Evolutionary conservation across 2,329 filamentous ascomycete genomes (phyloP).

Genomic region (Fusarium fujikuroi): DNA sequence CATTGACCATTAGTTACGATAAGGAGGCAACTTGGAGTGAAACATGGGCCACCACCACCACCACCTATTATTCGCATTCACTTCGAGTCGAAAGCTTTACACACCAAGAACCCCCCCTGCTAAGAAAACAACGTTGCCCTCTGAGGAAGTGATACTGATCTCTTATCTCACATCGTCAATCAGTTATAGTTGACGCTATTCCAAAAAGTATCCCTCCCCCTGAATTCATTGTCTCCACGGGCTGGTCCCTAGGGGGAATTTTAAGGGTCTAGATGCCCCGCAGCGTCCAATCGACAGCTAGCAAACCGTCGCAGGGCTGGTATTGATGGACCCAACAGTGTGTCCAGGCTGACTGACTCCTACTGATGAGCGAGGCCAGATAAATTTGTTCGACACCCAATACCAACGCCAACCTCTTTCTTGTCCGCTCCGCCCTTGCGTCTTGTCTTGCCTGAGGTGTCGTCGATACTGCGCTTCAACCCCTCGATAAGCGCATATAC

Average conservation of each 20-base stretch:
- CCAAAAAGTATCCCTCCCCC: constrained; percentile 3
- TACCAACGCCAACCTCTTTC: constrained; percentile 18
- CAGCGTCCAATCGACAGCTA: constrained; percentile 41
- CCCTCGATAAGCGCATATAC: constrained; percentile 11
- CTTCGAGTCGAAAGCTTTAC: neutral
- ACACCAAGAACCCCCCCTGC: neutral
- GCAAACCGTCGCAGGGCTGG: constrained; percentile 39
- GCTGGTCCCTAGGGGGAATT: constrained; percentile 10
- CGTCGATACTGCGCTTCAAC: constrained; percentile 7
- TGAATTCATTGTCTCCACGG: constrained; percentile 19
- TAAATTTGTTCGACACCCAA: constrained; percentile 36
- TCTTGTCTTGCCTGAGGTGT: neutral
- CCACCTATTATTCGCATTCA: neutral
- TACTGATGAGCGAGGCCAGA: constrained; percentile 31
- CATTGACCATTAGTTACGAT: neutral
- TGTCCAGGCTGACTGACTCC: neutral
- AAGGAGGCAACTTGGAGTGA: neutral
- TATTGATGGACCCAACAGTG: constrained; percentile 3
- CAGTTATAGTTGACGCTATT: neutral
- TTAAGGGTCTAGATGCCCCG: constrained; percentile 37
- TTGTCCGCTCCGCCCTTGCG: constrained; percentile 19
- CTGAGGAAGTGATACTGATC: neutral
- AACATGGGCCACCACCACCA: neutral
- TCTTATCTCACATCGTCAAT: neutral
- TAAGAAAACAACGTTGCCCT: neutral